Percentiles rank a stretch among this genome's conserved stretches.
These are phyloP conservation scores for Myochromella boudieri DNA, from an alignment of 768 basidiomycete genomes.

Conservation along the genomic window DNA sequence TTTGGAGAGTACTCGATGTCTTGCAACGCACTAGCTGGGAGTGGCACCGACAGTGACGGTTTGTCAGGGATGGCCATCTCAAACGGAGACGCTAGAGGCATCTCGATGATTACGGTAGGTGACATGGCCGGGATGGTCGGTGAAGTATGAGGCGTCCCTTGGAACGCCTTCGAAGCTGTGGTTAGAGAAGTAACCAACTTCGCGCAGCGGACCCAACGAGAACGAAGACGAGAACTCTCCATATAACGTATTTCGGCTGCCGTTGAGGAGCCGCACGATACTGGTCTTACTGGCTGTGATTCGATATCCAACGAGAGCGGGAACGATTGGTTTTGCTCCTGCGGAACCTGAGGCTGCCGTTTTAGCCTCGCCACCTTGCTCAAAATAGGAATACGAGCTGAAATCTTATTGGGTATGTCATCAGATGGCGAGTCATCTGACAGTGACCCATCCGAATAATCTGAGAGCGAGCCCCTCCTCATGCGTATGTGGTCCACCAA, in stretches of 20 bases:
- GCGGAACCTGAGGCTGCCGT: no score
- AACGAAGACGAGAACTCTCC: not conserved
- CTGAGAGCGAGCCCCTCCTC: constrained; percentile 11
- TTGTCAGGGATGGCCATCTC: constrained; percentile 1
- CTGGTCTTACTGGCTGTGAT: not conserved
- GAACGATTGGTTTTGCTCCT: not conserved
- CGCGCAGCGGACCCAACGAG: not conserved
- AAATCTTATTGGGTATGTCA: not conserved
- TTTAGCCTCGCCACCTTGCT: constrained; percentile 2
- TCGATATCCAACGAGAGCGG: not conserved
- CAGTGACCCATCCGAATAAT: constrained; percentile 5
- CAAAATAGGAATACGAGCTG: constrained; percentile 4
- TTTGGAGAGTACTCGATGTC: constrained; percentile 17
- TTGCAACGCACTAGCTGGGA: constrained; percentile 5
- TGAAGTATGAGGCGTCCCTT: not conserved
- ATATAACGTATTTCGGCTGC: not conserved
- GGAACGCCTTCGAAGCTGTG: not conserved
- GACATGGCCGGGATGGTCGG: not conserved
- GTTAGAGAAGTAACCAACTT: not conserved
- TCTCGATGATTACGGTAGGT: not conserved
- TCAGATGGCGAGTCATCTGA: constrained; percentile 5
- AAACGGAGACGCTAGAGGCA: not conserved
- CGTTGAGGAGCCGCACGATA: not conserved
- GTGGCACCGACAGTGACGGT: not conserved
- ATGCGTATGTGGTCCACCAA: not conserved